Conservation (phyloP, 139 green algal genomes). For the Gonium pectorale region DNA sequence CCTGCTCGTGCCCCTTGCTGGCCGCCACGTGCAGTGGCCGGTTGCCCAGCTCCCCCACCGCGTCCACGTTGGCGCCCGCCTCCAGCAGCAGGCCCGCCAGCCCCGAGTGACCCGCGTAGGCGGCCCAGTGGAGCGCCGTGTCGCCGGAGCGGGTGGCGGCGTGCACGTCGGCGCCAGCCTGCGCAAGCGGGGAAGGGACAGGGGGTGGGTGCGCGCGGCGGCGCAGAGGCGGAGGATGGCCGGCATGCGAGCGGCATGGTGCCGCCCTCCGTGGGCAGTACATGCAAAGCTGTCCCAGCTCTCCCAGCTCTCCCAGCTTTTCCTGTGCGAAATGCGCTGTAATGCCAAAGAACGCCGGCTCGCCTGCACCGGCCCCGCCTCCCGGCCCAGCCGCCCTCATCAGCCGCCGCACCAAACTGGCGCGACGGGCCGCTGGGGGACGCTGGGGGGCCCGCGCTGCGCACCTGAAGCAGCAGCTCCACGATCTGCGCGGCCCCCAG, state of each 20-base stretch:
- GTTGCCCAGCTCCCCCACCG: conserved; percentile 65
- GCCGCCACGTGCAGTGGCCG: conserved; percentile 68
- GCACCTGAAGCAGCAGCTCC: conserved; percentile 38
- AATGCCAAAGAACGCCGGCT: too few species aligned
- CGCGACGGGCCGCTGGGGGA: too few species aligned
- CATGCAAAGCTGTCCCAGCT: too few species aligned
- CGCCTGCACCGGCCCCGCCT: too few species aligned
- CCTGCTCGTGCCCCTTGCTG: conserved; percentile 49
- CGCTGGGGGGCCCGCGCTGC: too few species aligned
- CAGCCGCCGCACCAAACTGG: too few species aligned
- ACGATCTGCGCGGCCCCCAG: neutral
- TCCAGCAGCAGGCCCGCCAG: conserved; percentile 51
- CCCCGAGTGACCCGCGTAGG: conserved; percentile 48
- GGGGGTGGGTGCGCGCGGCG: neutral
- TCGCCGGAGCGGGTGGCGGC: conserved; percentile 54
- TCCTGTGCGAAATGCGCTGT: too few species aligned
- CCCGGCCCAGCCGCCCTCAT: too few species aligned
- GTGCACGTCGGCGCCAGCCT: conserved; percentile 47
- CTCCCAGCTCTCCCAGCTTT: too few species aligned
- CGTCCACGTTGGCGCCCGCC: conserved; percentile 64
- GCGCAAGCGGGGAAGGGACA: neutral
- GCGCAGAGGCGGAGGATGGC: too few species aligned
- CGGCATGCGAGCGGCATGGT: too few species aligned
- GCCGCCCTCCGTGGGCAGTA: too few species aligned
- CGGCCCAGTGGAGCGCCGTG: conserved; percentile 64